Percentiles rank a stretch among this genome's conserved stretches.
These are phyloP conservation scores for Adansonia digitata DNA, from an alignment of 345 rosid species.

Conservation along the genomic window DNA sequence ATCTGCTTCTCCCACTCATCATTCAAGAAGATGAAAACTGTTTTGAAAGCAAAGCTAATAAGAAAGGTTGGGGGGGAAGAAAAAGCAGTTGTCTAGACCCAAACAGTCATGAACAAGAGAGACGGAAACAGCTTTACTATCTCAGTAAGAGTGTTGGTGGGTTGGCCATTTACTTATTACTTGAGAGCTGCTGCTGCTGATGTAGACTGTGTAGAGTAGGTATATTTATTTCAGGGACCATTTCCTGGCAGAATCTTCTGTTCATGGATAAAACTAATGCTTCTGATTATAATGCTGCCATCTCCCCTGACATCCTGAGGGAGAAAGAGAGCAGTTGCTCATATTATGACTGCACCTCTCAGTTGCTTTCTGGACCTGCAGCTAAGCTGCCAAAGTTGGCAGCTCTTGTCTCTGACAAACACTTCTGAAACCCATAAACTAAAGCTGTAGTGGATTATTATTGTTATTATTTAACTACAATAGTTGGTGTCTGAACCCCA, in stretches of 20 bases:
- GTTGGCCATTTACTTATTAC: neutral
- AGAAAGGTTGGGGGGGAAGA: neutral
- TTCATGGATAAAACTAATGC: constrained; percentile 56
- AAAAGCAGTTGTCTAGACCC: neutral
- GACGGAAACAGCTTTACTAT: too few relatives aligned
- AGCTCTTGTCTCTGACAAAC: constrained; percentile 70
- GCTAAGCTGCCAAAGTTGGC: constrained; percentile 41
- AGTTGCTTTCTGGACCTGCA: constrained; percentile 41
- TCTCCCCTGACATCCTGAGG: neutral
- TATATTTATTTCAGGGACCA: constrained; percentile 70
- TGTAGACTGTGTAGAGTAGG: constrained; percentile 34
- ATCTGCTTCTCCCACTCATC: constrained; percentile 17
- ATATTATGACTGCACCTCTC: constrained; percentile 43
- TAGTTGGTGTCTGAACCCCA: constrained; percentile 22
- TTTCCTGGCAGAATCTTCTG: constrained; percentile 59
- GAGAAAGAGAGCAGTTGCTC: too few relatives aligned
- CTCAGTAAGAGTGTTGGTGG: too few relatives aligned
- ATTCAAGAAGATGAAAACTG: neutral
- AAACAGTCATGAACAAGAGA: neutral
- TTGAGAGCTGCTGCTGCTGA: too few relatives aligned
- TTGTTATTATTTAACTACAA: too few relatives aligned
- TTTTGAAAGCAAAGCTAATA: neutral
- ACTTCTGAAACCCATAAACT: constrained; percentile 71
- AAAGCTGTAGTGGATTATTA: constrained; percentile 18
- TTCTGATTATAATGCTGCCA: constrained; percentile 45